A percentile compares a stretch with the other conserved stretches of the same genome.
phyloP scores from a whole-genome alignment of 164 flowering plant species.

The Aristolochia fimbriata region DNA sequence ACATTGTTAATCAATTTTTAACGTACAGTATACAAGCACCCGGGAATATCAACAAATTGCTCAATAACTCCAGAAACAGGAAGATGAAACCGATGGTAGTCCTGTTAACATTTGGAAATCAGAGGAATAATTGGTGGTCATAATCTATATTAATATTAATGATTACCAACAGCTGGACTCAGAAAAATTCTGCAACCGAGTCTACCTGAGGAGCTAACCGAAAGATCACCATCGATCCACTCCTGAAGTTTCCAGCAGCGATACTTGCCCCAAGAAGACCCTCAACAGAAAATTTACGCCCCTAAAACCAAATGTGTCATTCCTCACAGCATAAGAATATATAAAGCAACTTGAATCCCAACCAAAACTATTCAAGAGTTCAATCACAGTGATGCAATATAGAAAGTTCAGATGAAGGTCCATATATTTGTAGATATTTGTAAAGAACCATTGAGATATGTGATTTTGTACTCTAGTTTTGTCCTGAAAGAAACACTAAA shows the following conservation, averaged over 20 bases:
- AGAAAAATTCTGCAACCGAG: neutral
- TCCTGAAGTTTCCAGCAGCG: constrained; percentile 33
- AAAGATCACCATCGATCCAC: constrained; percentile 82
- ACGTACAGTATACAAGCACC: constrained; percentile 79
- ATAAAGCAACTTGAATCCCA: neutral
- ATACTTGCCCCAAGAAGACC: constrained; percentile 73
- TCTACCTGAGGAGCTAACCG: constrained; percentile 99
- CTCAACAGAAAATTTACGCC: constrained; percentile 81
- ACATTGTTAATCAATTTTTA: neutral
- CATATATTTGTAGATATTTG: no score
- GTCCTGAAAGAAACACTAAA: no score
- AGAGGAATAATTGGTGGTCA: neutral
- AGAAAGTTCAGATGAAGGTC: no score
- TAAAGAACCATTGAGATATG: no score
- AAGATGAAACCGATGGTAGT: constrained; percentile 88
- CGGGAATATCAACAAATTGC: constrained; percentile 57
- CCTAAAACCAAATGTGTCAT: constrained; percentile 26
- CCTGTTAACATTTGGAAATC: constrained; percentile 37
- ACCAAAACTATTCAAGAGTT: no score
- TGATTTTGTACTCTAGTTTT: no score
- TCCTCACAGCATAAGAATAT: no score
- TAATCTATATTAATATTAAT: no score
- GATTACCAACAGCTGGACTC: neutral
- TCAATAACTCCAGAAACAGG: constrained; percentile 84
- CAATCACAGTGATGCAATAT: no score